These are phyloP conservation scores for Paraphysoderma sedebokerense DNA, from an alignment of 371 early-diverging fungal species.

Conservation along the genomic window DNA sequence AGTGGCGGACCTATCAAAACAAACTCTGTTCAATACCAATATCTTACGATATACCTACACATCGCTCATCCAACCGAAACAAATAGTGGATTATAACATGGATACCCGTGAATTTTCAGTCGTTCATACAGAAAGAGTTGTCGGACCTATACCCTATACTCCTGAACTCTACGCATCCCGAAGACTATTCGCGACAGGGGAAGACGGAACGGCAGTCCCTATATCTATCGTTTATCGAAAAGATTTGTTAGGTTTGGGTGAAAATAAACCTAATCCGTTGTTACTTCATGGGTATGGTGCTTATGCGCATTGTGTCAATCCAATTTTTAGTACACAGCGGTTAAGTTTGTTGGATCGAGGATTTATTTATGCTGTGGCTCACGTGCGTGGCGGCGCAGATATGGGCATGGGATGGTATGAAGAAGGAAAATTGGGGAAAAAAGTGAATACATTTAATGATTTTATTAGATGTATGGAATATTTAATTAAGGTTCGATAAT, in stretches of 20 bases:
- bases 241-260: slow-evolving; percentile 8
- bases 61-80: slow-evolving; percentile 30
- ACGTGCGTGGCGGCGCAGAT: slow-evolving; percentile 40
- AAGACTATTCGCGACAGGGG: slow-evolving; percentile 27
- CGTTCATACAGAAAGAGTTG: slow-evolving; percentile 25
- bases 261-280: neutral
- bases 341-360: slow-evolving; percentile 33
- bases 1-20: slow-evolving; percentile 19
- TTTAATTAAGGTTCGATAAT: slow-evolving; percentile 21
- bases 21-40: slow-evolving; percentile 14
- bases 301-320: slow-evolving; percentile 29
- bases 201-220: slow-evolving; percentile 34
- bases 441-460: slow-evolving; percentile 38
- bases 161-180: slow-evolving; percentile 12
- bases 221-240: slow-evolving; percentile 32
- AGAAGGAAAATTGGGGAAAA: slow-evolving; percentile 35
- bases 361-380: slow-evolving; percentile 43
- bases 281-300: slow-evolving; percentile 37
- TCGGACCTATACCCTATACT: slow-evolving; percentile 8
- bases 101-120: slow-evolving; percentile 19
- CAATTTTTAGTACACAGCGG: slow-evolving; percentile 26
- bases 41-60: slow-evolving; percentile 22
- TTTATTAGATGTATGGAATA: slow-evolving; percentile 28
- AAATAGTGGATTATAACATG: slow-evolving; percentile 36
- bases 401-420: slow-evolving; percentile 39